Evolutionary conservation across 1,284 basidiomycete species (phyloP).

Genomic region (Rhodotorula glutinis): DNA sequence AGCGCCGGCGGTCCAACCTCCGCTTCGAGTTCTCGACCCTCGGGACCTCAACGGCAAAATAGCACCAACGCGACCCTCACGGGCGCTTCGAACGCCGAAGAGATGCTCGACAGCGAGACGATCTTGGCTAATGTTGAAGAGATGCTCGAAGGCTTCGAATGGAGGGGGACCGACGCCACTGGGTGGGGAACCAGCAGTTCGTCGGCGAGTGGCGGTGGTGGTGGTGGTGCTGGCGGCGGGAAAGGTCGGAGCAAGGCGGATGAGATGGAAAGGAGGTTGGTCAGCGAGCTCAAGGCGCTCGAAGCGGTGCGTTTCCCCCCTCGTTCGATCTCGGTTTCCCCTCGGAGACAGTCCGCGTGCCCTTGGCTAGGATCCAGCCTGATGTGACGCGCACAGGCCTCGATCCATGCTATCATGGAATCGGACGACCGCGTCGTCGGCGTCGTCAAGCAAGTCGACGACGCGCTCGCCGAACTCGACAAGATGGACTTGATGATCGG

Average conservation of each 20-base stretch:
- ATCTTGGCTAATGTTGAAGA: conserved; percentile 85
- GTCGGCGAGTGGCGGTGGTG: conserved; percentile 50
- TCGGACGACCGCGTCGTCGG: conserved; percentile 75
- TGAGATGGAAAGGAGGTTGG: conserved; percentile 76
- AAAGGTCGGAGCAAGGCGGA: conserved; percentile 68
- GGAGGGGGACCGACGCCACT: conserved; percentile 60
- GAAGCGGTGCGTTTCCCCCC: conserved; percentile 64
- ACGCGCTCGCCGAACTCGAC: conserved; percentile 45
- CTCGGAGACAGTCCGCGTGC: background rate
- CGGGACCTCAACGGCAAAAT: background rate
- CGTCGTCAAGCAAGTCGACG: conserved; percentile 67
- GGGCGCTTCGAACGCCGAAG: background rate
- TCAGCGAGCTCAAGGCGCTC: conserved; percentile 82
- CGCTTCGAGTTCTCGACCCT: background rate
- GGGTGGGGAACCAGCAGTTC: conserved; percentile 9
- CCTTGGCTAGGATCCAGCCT: too few species aligned
- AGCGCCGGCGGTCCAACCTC: too few species aligned
- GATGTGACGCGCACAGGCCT: conserved; percentile 60
- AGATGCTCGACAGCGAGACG: conserved; percentile 64
- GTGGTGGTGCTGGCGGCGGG: too few species aligned
- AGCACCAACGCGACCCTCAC: background rate
- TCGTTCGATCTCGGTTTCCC: background rate
- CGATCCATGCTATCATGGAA: conserved; percentile 95
- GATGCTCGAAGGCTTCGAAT: conserved; percentile 97
- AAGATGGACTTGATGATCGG: conserved; percentile 59